Base-by-base conservation (phyloP, 1,139 yeast species). In the Candida tunisiensis region DNA sequence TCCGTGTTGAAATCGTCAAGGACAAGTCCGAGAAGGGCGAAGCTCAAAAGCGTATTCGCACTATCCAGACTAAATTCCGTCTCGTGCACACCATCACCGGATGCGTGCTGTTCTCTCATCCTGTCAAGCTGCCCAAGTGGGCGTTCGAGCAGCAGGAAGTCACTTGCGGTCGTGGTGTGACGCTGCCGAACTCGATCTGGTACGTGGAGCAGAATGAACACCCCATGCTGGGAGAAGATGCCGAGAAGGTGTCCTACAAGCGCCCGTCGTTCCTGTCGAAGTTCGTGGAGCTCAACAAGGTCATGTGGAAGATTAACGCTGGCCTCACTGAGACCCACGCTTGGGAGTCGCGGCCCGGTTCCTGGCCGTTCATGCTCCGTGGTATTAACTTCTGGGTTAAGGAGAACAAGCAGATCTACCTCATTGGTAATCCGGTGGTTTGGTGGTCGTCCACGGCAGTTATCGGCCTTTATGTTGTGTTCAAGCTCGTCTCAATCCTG, bases 81-180 rank as follows among this genome's bases (percentile, higher is more conserved):
- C 66, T 91, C 39, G 73, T 70, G 51, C 98, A 91, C 49, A 83
- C 91, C 28, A 69, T 79, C 74, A 65, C 88, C 21, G 94, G 94
- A 28, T 72, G 93, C 55, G 74, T 77, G 45, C 61, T 91, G 44
- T 88, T 85, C 54, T 80, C 96, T 16, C 83, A 80, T 47, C 72
- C 69, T 36, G 74, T 70, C 28, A 80, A 79, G 53, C 68, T 88
- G 40, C 98, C 98, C 32, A 74, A 73, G 32, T 88, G 96, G 95
- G 98, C 88, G 3, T 83, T 77, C 45, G 91, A 77, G 41, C 98
- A 91, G 57, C 95, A 82, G 54, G 99, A 88, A 59, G 98, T 91
- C 27, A 74, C 94, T 8, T 70, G 94, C 54, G 91, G 95, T 28
- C 60, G 69, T 28, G 80, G 72, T 44, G 96, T 95, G 47, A 64